A percentile compares a stretch with the other conserved stretches of the same genome.
phyloP scores from a whole-genome alignment of 805 yeast species.

The Pichia rugopelliculosa region DNA sequence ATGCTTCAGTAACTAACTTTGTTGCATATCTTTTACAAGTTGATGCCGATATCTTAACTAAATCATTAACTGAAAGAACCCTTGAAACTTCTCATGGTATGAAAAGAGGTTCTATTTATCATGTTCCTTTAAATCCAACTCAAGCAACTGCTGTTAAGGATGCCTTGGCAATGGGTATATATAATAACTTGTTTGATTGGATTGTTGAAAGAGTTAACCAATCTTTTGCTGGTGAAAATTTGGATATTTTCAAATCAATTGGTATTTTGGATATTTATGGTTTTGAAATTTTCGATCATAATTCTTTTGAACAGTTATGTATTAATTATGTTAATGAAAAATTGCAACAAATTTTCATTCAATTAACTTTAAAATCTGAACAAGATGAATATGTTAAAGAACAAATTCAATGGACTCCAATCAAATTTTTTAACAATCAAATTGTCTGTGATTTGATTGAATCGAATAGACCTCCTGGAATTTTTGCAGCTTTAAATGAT shows the following conservation, averaged over 20 bases:
- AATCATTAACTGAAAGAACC: constrained; percentile 68
- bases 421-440: constrained; percentile 91
- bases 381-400: constrained; percentile 96
- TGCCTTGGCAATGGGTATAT: constrained; percentile 90
- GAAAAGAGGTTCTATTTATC: constrained; percentile 87
- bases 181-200: constrained; percentile 93
- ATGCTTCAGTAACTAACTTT: constrained; percentile 85
- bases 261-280: constrained; percentile 96
- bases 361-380: constrained; percentile 90
- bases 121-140: constrained; percentile 82
- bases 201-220: constrained; percentile 85
- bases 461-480: constrained; percentile 89
- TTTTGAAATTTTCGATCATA: constrained; percentile 90
- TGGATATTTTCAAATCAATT: constrained; percentile 49
- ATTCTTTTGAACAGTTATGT: constrained; percentile 92
- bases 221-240: constrained; percentile 47
- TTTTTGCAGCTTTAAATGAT: constrained; percentile 93
- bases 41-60: constrained; percentile 54
- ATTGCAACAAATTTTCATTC: constrained; percentile 92
- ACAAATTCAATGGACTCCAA: constrained; percentile 95
- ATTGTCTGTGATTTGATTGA: constrained; percentile 96
- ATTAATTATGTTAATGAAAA: constrained; percentile 95
- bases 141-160: constrained; percentile 95
- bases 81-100: constrained; percentile 88
- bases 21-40: constrained; percentile 89